Evolutionary conservation across 805 yeast genomes (phyloP).

Genomic region (Saturnispora kantuleensis): DNA sequence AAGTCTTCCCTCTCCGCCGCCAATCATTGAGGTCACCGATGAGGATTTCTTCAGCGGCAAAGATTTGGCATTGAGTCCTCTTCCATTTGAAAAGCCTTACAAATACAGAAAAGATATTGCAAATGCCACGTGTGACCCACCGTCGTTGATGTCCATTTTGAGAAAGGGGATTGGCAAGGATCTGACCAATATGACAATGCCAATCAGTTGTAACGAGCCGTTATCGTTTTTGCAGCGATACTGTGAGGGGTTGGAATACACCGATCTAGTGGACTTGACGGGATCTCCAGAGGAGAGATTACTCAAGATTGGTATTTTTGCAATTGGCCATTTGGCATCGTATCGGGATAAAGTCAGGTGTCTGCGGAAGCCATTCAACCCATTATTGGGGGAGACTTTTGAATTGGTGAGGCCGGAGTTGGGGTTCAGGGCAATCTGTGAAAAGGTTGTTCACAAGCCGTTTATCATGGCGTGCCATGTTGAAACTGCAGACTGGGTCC

Average conservation of each 20-base stretch:
- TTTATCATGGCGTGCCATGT: slow-evolving; percentile 63
- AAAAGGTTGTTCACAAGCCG: slow-evolving; percentile 85
- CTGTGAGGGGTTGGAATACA: slow-evolving; percentile 73
- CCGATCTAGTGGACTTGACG: slow-evolving; percentile 46
- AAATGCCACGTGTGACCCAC: slow-evolving; percentile 59
- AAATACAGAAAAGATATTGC: slow-evolving; percentile 50
- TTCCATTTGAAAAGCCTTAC: slow-evolving; percentile 40
- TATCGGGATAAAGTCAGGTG: slow-evolving; percentile 68
- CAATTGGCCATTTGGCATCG: slow-evolving; percentile 62
- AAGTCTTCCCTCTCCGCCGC: no score
- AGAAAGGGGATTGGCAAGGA: slow-evolving; percentile 92
- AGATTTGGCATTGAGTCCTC: slow-evolving; percentile 48
- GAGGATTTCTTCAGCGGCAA: neutral
- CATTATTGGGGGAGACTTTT: slow-evolving; percentile 85
- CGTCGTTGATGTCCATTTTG: slow-evolving; percentile 67
- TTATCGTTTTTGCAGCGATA: slow-evolving; percentile 69
- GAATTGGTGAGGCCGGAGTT: slow-evolving; percentile 81
- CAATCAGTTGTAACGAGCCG: slow-evolving; percentile 91
- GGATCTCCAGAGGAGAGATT: slow-evolving; percentile 39
- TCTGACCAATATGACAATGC: slow-evolving; percentile 77
- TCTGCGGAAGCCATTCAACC: slow-evolving; percentile 86
- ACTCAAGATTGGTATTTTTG: slow-evolving; percentile 70
- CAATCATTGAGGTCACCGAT: no score
- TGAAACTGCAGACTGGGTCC: slow-evolving; percentile 62
- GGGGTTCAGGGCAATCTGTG: slow-evolving; percentile 66